A percentile compares a stretch with the other conserved stretches of the same genome.
These are phyloP conservation scores for Castanea crenata DNA, from an alignment of 306 rosid genomes.

Conservation along the genomic window DNA sequence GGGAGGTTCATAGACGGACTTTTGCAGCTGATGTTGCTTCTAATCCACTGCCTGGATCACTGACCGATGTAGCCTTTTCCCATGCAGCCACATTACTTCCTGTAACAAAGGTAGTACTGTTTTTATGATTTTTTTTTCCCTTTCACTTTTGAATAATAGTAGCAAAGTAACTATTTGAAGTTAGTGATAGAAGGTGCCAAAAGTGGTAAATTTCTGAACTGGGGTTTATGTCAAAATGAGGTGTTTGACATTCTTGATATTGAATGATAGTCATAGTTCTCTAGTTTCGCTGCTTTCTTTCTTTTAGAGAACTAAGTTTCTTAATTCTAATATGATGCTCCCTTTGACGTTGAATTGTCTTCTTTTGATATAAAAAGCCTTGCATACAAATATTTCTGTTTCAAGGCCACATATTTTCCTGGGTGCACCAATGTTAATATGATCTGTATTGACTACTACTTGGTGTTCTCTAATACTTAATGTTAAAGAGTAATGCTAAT, in stretches of 20 bases:
- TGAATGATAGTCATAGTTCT: neutral
- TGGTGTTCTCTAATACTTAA: neutral
- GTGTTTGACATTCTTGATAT: constrained; percentile 16
- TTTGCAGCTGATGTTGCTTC: constrained; percentile 84
- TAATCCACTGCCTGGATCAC: constrained; percentile 84
- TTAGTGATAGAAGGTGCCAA: neutral
- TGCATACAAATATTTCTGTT: neutral
- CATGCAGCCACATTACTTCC: constrained; percentile 99
- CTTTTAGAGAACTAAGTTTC: neutral
- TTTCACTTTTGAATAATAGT: neutral
- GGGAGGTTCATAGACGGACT: constrained; percentile 94
- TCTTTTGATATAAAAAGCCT: neutral
- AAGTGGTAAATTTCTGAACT: neutral
- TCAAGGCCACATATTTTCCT: neutral
- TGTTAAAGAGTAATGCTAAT: constrained; percentile 9
- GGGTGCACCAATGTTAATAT: neutral
- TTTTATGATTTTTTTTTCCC: neutral
- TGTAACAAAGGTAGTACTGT: constrained; percentile 77
- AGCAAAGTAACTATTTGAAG: neutral
- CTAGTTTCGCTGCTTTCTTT: neutral
- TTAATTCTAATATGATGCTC: neutral
- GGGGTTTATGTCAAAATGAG: constrained; percentile 8
- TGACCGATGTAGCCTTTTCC: constrained; percentile 98
- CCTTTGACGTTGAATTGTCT: constrained; percentile 5
- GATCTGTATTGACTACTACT: neutral